Evolutionary conservation across 2,329 filamentous ascomycete species (phyloP), one percentile per base, ranked within the genome.

Genomic region (Talaromyces albobiverticillius): DNA sequence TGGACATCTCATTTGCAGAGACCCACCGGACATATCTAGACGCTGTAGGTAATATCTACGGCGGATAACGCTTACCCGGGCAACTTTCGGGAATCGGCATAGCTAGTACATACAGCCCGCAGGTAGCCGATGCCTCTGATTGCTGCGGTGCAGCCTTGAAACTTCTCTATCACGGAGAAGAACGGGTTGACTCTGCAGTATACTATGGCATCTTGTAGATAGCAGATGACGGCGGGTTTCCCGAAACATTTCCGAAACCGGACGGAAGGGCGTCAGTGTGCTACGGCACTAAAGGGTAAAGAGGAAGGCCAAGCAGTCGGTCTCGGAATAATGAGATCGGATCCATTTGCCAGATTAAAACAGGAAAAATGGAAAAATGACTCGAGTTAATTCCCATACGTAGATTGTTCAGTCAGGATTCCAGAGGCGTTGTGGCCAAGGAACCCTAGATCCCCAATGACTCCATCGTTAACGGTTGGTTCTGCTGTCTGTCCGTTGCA

Each of bases 261-360:
- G 36, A 40, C 18, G 16, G 36, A 4, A 4, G n/a, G n/a, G n/a
- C n/a, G n/a, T n/a, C n/a, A n/a, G n/a, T n/a, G n/a, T n/a, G n/a
- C n/a, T n/a, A n/a, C n/a, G n/a, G n/a, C n/a, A n/a, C 4, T 29
- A 29, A 29, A 10, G 5, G 5, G 5, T 5, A 29, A 40, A 22
- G 20, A 22, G 18, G 48, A 22, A 16, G 43, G 38, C 38, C 48
- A 43, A 41, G 48, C 26, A 6, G 47, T 50, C 25, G 25, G 36
- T 42, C 38, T 51, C 38, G 38, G 26, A 41, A 49, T 13, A 51
- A 50, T 41, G 22, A 29, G 14, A 20, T 26, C 34, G 34, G 34
- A 10, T 40, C 10, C 26, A 5, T 6, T 29, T 10, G n/a, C 9
- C n/a, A 36, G 29, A 11, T 3, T 11, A 31, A 31, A 31, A 4